Evolutionary conservation across 768 basidiomycete species (phyloP), one percentile per base, ranked within the genome.

Genomic region (Suillus subalutaceus): DNA sequence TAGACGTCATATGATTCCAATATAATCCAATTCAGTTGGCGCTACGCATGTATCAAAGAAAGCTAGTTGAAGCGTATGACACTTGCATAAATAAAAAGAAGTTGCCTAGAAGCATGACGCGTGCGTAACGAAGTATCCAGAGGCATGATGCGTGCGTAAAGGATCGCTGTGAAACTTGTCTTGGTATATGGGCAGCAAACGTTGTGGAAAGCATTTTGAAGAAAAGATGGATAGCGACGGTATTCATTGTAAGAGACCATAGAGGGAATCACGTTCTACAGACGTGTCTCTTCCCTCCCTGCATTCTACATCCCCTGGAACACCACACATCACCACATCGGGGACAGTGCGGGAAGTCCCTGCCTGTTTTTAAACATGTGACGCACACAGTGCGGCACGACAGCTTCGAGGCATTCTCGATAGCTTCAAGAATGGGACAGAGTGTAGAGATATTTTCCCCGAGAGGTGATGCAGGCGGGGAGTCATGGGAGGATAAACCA

Each of bases 301-400:
- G 77, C 64, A 90, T 69, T 63, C 89, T 81, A 72, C 89, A 90
- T 38, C 84, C 75, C 63, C 89, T 79, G 32, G 88, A 89, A 69
- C 89, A 90, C 89, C 89, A 90, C 77, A 79, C 83, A 38, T 82
- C 82, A 30, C 79, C 75, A 68, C 89, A 90, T 66, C 83, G 85
- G 8, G 83, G 80, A 72, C 89, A 90, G n/a, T 83, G 82, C 16
- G 89, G 88, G 72, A 82, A 90, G 66, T 87, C 85, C 16, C 76
- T 74, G 0, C 89, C 89, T 1, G 71, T 62, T 71, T 84, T 87
- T 41, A 75, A 75, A 71, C 89, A 90, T 1, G 86, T 81, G 12
- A 84, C 81, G 65, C 89, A 90, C 41, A 73, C 69, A 13, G 76
- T 71, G 44, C 74, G 75, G 32, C 70, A 71, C 57, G 85, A 83